A percentile compares a stretch with the other conserved stretches of the same genome.
These are phyloP conservation scores for Asclepias syriaca DNA, from an alignment of 257 asterid genomes.

Conservation along the genomic window DNA sequence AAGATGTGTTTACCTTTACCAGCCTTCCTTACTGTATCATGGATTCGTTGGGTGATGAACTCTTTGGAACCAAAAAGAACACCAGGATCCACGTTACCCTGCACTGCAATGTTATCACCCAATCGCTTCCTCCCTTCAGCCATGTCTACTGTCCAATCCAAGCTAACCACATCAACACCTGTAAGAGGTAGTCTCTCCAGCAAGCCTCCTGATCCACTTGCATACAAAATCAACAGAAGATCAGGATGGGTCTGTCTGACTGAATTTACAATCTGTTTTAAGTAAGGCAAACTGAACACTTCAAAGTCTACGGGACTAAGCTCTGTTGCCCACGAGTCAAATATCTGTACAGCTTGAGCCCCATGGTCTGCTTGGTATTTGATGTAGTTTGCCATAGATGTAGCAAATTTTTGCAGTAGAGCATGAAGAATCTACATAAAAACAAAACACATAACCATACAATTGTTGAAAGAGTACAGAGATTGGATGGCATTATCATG, in stretches of 20 bases:
- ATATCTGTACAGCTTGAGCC: constrained; percentile 98
- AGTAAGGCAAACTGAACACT: constrained; percentile 89
- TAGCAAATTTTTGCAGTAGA: constrained; percentile 79
- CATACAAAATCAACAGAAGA: constrained; percentile 78
- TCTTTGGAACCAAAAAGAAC: constrained; percentile 96
- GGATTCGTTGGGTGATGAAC: constrained; percentile 74
- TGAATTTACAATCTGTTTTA: constrained; percentile 69
- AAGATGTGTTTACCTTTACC: constrained; percentile 86
- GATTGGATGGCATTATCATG: background rate
- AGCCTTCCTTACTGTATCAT: constrained; percentile 85
- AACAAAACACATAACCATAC: background rate
- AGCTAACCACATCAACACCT: constrained; percentile 87
- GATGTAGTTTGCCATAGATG: constrained; percentile 85
- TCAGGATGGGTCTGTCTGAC: constrained; percentile 76
- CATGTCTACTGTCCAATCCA: constrained; percentile 99
- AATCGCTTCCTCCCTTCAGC: constrained; percentile 88
- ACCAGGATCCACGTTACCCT: constrained; percentile 94
- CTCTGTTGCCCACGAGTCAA: constrained; percentile 99
- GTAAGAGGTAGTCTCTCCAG: constrained; percentile 91
- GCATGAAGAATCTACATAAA: constrained; percentile 67
- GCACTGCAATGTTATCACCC: constrained; percentile 79
- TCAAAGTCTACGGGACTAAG: constrained; percentile 94
- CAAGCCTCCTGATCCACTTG: constrained; percentile 98
- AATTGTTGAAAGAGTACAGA: background rate
- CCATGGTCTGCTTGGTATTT: constrained; percentile 96